Evolutionary conservation across 148 eudicot genomes (phyloP).

Genomic region (Linanthus parryae): DNA sequence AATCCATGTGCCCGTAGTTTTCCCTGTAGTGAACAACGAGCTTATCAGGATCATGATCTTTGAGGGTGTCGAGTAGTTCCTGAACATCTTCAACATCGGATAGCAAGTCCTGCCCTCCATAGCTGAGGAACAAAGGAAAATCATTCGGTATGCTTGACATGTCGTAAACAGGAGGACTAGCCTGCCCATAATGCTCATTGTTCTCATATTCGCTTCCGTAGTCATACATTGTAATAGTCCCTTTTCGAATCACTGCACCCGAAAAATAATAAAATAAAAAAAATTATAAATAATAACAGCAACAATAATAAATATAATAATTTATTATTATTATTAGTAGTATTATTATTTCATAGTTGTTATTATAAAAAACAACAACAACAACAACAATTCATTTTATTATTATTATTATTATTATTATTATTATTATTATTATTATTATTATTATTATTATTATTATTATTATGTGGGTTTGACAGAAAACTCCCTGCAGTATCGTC

Average conservation of each 20-base stretch:
- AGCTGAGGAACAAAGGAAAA: slow-evolving; percentile 40
- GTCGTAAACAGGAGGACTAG: slow-evolving; percentile 38
- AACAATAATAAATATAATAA: no score
- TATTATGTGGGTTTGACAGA: no score
- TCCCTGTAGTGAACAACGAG: slow-evolving; percentile 25
- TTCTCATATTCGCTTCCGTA: slow-evolving; percentile 29
- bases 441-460: no score
- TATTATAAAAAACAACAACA: no score
- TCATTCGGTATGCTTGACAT: slow-evolving; percentile 37
- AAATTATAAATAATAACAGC: neutral
- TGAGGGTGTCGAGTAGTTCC: slow-evolving; percentile 23
- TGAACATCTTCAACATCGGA: slow-evolving; percentile 50
- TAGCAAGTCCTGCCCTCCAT: slow-evolving; percentile 48
- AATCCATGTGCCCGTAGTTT: slow-evolving; percentile 58
- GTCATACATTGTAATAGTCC: slow-evolving; percentile 29
- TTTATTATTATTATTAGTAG: no score
- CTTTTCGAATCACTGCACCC: slow-evolving; percentile 7
- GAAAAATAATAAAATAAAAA: neutral
- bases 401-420: no score
- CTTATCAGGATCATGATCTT: slow-evolving; percentile 33
- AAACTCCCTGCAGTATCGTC: no score
- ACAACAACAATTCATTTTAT: no score
- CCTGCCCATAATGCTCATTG: slow-evolving; percentile 33
- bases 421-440: no score
- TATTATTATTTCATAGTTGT: no score